Percentiles rank a stretch among this genome's conserved stretches.
Evolutionary conservation across 2,329 filamentous ascomycete genomes (phyloP).

Genomic region (Alternaria ethzedia): DNA sequence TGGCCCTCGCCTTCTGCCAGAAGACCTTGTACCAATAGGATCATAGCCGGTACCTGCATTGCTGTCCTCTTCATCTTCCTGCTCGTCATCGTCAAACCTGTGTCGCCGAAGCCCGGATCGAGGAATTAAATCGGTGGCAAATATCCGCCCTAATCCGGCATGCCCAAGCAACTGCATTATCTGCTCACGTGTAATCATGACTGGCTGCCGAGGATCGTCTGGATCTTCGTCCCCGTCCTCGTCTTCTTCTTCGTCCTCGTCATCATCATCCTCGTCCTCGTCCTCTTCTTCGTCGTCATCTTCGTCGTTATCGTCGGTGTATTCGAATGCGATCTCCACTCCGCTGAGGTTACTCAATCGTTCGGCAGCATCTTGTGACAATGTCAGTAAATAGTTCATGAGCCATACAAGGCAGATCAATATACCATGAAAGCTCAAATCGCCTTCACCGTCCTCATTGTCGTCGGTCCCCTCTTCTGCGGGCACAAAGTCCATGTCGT

Average conservation of each 20-base stretch:
- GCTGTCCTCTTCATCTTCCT: conserved; percentile 50
- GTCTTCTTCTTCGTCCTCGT: conserved; percentile 40
- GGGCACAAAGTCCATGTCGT: conserved; percentile 60
- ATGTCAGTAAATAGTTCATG: conserved; percentile 1
- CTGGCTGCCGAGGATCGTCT: conserved; percentile 28
- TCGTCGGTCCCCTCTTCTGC: conserved; percentile 50
- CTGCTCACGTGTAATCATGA: conserved; percentile 56
- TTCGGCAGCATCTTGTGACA: conserved; percentile 48
- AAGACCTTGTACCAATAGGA: conserved; percentile 45
- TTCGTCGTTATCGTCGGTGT: conserved; percentile 48
- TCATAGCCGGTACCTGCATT: conserved; percentile 45
- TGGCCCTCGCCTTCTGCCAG: conserved; percentile 47
- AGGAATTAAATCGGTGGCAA: conserved; percentile 46
- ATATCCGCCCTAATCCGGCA: conserved; percentile 60
- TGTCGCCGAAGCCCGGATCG: conserved; percentile 20
- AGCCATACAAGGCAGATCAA: neutral
- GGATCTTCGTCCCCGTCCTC: conserved; percentile 31
- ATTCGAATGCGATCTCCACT: conserved; percentile 51
- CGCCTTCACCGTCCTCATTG: conserved; percentile 48
- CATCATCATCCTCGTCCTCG: conserved; percentile 33
- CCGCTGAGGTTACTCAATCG: conserved; percentile 50
- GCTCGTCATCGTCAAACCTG: conserved; percentile 43
- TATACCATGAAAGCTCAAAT: conserved; percentile 46
- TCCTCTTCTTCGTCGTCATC: conserved; percentile 27
- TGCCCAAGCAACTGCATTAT: conserved; percentile 63